Evolutionary conservation across 306 rosid species (phyloP).

Genomic region (Vicia sativa): DNA sequence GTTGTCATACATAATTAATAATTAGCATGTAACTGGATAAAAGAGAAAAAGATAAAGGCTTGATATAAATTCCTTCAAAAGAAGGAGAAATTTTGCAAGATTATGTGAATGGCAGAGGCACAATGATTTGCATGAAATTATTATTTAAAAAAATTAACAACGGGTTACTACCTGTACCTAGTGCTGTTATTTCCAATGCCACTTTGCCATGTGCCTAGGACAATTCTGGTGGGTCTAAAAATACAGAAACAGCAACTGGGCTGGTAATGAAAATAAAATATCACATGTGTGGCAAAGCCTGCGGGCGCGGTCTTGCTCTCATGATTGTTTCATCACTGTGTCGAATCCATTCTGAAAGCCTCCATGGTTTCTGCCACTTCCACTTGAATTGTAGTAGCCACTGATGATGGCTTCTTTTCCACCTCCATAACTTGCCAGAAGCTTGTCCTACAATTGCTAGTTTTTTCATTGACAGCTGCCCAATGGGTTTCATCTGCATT

Average conservation of each 20-base stretch:
- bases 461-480: conserved; percentile 86
- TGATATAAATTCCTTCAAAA: conserved; percentile 13
- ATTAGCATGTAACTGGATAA: conserved; percentile 5
- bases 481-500: conserved; percentile 83
- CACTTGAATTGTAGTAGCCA: conserved; percentile 96
- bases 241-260: conserved; percentile 43
- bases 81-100: conserved; percentile 25
- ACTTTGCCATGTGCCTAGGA: conserved; percentile 43
- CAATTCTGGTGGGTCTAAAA: conserved; percentile 52
- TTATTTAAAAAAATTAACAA: conserved; percentile 26
- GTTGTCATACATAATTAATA: neutral
- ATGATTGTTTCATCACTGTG: conserved; percentile 92
- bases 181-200: conserved; percentile 48
- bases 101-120: conserved; percentile 1
- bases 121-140: conserved; percentile 32
- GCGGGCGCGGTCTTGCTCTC: conserved; percentile 81
- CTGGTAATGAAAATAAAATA: conserved; percentile 45
- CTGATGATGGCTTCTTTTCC: conserved; percentile 99
- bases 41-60: conserved; percentile 6
- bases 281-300: conserved; percentile 64
- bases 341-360: conserved; percentile 92
- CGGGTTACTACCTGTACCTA: conserved; percentile 45
- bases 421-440: conserved; percentile 95
- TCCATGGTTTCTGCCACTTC: conserved; percentile 99
- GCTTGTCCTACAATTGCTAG: conserved; percentile 77